A percentile compares a stretch with the other conserved stretches of the same genome.
Conservation (phyloP, 768 basidiomycete genomes). For the Termitomyces heimii region DNA sequence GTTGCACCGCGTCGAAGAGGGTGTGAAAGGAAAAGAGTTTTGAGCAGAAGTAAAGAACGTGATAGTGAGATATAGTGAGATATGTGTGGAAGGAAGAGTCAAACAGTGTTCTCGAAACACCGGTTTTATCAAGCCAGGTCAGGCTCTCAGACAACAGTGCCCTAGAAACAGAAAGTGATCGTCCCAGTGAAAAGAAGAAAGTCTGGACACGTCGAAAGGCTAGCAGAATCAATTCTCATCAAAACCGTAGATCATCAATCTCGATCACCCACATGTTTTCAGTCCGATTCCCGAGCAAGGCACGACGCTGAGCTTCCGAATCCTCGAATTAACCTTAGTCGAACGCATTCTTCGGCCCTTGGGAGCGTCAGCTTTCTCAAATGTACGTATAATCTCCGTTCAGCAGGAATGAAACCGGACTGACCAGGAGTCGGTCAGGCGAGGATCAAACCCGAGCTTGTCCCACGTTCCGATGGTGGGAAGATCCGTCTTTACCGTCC, state of each 20-base stretch:
- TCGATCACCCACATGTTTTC: conserved; percentile 8
- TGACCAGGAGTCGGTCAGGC: background rate
- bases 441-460: background rate
- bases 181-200: background rate
- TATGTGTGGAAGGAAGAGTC: conserved; percentile 2
- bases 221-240: conserved; percentile 9
- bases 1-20: conserved; percentile 8
- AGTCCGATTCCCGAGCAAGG: background rate
- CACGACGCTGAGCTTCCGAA: conserved; percentile 5
- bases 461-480: background rate
- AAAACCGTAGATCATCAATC: conserved; percentile 10
- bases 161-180: background rate
- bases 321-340: background rate
- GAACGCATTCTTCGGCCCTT: background rate
- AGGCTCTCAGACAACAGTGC: background rate
- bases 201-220: background rate
- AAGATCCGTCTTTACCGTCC: background rate
- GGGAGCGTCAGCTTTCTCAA: background rate
- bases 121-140: conserved; percentile 10
- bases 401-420: background rate
- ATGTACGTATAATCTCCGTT: too few species aligned
- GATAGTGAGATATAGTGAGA: conserved; percentile 5
- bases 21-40: conserved; percentile 1
- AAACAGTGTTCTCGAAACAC: conserved; percentile 3
- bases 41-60: conserved; percentile 10